Conservation (phyloP, 371 early-diverging fungal genomes). For the Syncephalastrum monosporum region DNA sequence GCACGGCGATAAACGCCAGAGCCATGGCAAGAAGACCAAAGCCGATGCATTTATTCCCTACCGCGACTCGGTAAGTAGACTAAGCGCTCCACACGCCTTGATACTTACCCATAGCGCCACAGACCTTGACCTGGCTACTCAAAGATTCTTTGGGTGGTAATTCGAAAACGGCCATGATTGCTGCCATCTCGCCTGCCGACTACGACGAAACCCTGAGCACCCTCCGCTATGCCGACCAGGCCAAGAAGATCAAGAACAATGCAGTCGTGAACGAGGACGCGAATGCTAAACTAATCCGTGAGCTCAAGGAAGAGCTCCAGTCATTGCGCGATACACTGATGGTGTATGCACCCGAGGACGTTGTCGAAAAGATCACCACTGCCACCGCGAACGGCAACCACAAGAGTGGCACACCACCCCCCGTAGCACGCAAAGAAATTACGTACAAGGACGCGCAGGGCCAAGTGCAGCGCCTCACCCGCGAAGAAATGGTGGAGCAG, state of each 20-base stretch:
- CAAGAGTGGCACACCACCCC: conserved; percentile 9
- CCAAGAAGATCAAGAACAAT: conserved; percentile 85
- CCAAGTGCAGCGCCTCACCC: conserved; percentile 37
- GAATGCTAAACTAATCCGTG: conserved; percentile 72
- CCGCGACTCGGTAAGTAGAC: conserved; percentile 68
- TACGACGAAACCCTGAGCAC: conserved; percentile 90
- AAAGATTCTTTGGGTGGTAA: conserved; percentile 92
- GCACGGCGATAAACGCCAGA: neutral
- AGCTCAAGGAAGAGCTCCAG: conserved; percentile 78
- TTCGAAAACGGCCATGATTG: conserved; percentile 90
- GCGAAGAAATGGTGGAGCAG: conserved; percentile 63
- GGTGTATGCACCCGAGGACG: conserved; percentile 60
- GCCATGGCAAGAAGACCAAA: conserved; percentile 29
- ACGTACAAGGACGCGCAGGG: conserved; percentile 34
- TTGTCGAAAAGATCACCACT: conserved; percentile 36
- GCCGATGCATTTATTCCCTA: conserved; percentile 69
- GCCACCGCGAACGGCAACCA: conserved; percentile 16
- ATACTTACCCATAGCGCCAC: neutral
- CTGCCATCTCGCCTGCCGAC: conserved; percentile 76
- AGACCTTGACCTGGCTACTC: conserved; percentile 86
- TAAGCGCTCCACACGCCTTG: conserved; percentile 7
- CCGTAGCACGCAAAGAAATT: conserved; percentile 14
- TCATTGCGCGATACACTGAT: conserved; percentile 59
- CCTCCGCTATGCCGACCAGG: conserved; percentile 89
- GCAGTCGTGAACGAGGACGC: conserved; percentile 90